Evolutionary conservation across 1,284 basidiomycete species (phyloP), one percentile per base, ranked within the genome.

Genomic region (Pterula multifida): DNA sequence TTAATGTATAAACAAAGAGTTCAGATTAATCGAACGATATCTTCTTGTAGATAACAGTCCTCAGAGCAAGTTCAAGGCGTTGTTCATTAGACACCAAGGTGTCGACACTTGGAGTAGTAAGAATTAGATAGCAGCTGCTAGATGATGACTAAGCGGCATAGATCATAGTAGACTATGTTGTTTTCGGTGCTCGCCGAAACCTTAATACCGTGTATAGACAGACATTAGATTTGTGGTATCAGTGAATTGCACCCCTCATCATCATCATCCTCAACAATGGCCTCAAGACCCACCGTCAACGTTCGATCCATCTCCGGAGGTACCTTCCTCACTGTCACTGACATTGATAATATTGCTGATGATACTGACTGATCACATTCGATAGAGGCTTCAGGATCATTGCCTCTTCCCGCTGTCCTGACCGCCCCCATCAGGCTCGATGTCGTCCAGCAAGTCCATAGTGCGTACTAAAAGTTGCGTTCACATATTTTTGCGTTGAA

Each of bases 341-440:
- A 25, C 17, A 2, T 47, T 39, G 45, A 49, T 36, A 1, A 48
- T 22, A 44, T 36, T 47, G 11, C 28, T 52, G 49, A 57, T 52
- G 45, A 47, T 4, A 26, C 47, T 44, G 17, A 50, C 52, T 15
- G 23, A 50, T n/a, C n/a, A n/a, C n/a, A n/a, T n/a, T 54, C 56
- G 56, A 24, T 63, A 86, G 90, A 90, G 82, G 77, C 89, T 54
- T 88, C 90, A 49, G 78, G 80, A 69, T 95, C 93, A 52, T 81
- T 96, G 55, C 87, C 93, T 54, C 85, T 97, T 63, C 95, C 95
- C 55, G 91, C 92, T 63, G 96, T 99, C 67, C 79, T 99, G 67
- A 94, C 92, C 64, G 96, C 94, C 48, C 95, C 96, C 63, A 98
- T 99, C 74, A 82, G 95, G 72, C 84, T 95, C 66, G 95, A 99